phyloP scores from a whole-genome alignment of 495 filamentous ascomycete genomes.

The Venustampulla echinocandica region DNA sequence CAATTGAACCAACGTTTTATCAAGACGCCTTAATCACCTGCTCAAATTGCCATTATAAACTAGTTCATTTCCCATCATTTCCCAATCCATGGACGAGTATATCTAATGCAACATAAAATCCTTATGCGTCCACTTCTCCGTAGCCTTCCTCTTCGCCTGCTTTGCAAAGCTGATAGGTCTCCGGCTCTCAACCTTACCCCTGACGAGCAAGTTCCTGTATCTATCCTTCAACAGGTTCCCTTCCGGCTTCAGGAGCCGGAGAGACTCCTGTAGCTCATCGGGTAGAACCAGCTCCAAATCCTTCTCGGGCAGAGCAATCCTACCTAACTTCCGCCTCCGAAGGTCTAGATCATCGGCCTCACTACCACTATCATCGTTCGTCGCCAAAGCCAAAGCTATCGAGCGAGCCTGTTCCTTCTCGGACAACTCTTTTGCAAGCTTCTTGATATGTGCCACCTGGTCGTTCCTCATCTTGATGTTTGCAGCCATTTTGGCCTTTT shows the following conservation, averaged over 20 bases:
- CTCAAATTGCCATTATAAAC: too few relatives aligned
- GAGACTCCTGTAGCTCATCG: slow-evolving; percentile 86
- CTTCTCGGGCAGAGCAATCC: slow-evolving; percentile 65
- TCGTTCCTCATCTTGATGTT: slow-evolving; percentile 59
- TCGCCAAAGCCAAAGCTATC: slow-evolving; percentile 19
- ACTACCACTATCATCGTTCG: slow-evolving; percentile 31
- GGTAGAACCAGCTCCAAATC: slow-evolving; percentile 82
- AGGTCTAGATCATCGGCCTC: slow-evolving; percentile 55
- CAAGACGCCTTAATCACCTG: too few relatives aligned
- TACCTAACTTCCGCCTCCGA: slow-evolving; percentile 69
- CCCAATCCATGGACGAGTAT: too few relatives aligned
- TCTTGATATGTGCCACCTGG: slow-evolving; percentile 56
- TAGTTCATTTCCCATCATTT: too few relatives aligned
- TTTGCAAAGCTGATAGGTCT: slow-evolving; percentile 67
- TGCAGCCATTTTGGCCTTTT: slow-evolving; percentile 57
- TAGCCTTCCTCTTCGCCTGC: slow-evolving; percentile 66
- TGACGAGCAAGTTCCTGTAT: slow-evolving; percentile 77
- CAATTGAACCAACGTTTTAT: too few relatives aligned
- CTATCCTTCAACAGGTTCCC: slow-evolving; percentile 87
- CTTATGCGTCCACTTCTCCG: slow-evolving; percentile 96
- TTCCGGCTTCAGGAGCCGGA: slow-evolving; percentile 84
- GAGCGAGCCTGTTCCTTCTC: slow-evolving; percentile 42
- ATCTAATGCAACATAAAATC: slow-evolving; percentile 65
- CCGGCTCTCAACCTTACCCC: slow-evolving; percentile 80
- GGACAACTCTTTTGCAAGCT: slow-evolving; percentile 54